A percentile compares a stretch with the other conserved stretches of the same genome.
Evolutionary conservation across 305 asterid genomes (phyloP).

Genomic region (Striga hermonthica): DNA sequence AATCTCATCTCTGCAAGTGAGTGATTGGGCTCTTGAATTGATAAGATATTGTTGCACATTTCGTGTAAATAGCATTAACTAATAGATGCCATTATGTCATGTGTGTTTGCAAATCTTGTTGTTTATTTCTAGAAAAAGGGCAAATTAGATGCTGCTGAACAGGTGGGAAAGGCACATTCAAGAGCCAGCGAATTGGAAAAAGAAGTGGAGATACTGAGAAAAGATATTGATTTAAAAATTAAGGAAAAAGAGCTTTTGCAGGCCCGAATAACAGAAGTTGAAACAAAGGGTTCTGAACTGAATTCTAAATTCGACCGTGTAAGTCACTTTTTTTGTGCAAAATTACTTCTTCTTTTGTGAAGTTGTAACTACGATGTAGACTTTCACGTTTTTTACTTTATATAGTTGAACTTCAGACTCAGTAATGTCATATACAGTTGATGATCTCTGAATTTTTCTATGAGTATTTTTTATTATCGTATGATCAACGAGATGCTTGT

Average conservation of each 20-base stretch:
- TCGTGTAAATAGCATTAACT: too few species aligned
- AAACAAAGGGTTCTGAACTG: slow-evolving; percentile 42
- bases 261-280: slow-evolving; percentile 45
- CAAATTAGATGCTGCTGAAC: slow-evolving; percentile 41
- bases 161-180: slow-evolving; percentile 50
- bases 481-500: too few species aligned
- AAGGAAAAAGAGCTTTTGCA: slow-evolving; percentile 52
- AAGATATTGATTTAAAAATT: slow-evolving; percentile 44
- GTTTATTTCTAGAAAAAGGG: slow-evolving; percentile 32
- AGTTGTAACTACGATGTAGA: too few species aligned
- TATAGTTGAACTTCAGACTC: too few species aligned
- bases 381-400: too few species aligned
- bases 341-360: too few species aligned
- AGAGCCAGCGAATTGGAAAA: slow-evolving; percentile 52
- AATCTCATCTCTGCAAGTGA: slow-evolving; percentile 57
- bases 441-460: too few species aligned
- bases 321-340: slow-evolving; percentile 25
- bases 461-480: too few species aligned
- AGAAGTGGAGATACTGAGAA: slow-evolving; percentile 48
- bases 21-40: slow-evolving; percentile 22
- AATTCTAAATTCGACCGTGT: slow-evolving; percentile 45
- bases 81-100: too few species aligned
- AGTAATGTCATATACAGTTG: too few species aligned
- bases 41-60: not conserved
- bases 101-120: not conserved